Evolutionary conservation across 495 filamentous ascomycete genomes (phyloP), one percentile per base, ranked within the genome.

Genomic region (Aspergillus bridgeri): DNA sequence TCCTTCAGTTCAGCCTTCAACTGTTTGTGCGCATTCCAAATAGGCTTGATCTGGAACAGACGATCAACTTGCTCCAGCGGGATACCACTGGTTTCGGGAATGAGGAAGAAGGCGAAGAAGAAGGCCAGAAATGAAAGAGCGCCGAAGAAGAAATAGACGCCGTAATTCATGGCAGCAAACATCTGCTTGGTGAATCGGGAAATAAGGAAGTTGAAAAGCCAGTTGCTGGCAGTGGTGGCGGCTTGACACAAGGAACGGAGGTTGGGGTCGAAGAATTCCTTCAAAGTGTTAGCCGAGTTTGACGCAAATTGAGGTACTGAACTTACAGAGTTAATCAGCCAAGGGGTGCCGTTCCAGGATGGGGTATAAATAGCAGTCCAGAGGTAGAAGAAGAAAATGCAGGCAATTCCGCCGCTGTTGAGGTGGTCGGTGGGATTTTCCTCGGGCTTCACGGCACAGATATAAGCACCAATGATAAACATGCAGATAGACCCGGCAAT

Each of bases 121-220:
- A 86, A 78, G 11, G 84, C 86, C 21, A 82, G 59, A 20, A 88
- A 72, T 79, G 89, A 89, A 56, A 90, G 74, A 0, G 81, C 78
- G 4, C 86, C 86, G 65, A 91, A 90, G 78, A 90, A 89, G 68
- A 89, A 88, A 70, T 88, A 91, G 3, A 89, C 87, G 25, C 86
- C 88, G 68, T 87, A 88, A 18, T 74, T 74, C 80, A 89, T 87
- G 21, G 66, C 77, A 23, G 79, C 68, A 70, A 91, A 89, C 85
- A 90, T 90, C 63, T 91, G 85, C 19, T 85, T 82, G 0, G 86
- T 89, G 69, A 88, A 89, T 33, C 87, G 80, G 2, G 80, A 80
- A 57, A 91, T 76, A 65, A 89, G 80, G 74, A 90, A 90, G 73
- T 89, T 89, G 77, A 81, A 88, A 52, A 89, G 81, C 87, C 87